Base-by-base conservation (phyloP, 345 rosid species). In the Melaleuca quinquenervia region DNA sequence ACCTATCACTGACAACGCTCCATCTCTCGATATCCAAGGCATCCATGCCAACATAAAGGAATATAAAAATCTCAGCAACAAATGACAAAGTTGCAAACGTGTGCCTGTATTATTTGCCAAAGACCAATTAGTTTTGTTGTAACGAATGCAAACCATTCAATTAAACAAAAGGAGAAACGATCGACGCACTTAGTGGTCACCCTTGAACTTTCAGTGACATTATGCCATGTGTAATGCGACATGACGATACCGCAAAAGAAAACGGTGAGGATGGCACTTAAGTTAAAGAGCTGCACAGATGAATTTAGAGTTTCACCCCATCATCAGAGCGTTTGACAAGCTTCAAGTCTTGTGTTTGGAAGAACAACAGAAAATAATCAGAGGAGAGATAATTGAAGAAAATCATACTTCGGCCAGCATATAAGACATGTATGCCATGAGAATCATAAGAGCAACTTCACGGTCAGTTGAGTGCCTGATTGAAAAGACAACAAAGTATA, bases 211-310 rank as follows among this genome's bases (percentile, higher is more conserved):
- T 95, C 94, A 36, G 98, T 95, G 84, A 97, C 95, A 75, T 97
- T 96, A 85, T 97, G 98, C 99, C 99, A 96, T 18, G 99, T 97
- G 84, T 96, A 97, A 84, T 96, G 98, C 82, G 99, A 96, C 99
- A 97, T 97, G 82, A 93, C 95, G 85, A 97, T 97, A 87, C 99
- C 99, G 80, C 99, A 96, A 85, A 97, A 97, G 93, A 97, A 97
- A 18, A 97, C 98, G 0, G 99, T 96, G 88, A 97, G 96, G 87
- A 97, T 97, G 86, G 94, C 98, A 84, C 99, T 97, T 52, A 97
- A 90, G 88, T 93, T 75, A 89, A 92, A 96, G 62, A 97, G 89
- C 99, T 97, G 94, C 91, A 94, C 32, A 83, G 60, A 55, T 50
- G 87, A 85, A 85, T 24, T 48, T 48, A 55, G 26, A 70, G 18